Conservation (phyloP, 148 eudicot species). For the Selenicereus undatus region DNA sequence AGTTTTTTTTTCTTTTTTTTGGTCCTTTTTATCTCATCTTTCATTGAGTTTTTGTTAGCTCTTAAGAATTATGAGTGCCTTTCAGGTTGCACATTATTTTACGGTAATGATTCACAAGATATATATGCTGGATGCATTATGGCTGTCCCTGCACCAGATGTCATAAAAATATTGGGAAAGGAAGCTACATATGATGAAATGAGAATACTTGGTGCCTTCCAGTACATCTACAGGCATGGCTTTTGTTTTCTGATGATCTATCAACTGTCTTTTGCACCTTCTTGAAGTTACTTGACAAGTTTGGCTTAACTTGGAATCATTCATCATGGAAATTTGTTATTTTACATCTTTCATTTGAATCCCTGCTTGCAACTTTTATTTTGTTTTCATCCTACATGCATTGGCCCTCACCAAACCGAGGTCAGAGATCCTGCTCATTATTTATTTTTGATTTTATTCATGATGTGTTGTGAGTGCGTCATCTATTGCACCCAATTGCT, state of each 20-base stretch:
- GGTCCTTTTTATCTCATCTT: too few species aligned
- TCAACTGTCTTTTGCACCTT: neutral
- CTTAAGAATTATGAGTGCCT: neutral
- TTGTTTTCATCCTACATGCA: too few species aligned
- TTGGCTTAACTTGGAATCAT: neutral
- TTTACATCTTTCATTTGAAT: neutral
- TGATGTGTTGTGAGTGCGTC: neutral
- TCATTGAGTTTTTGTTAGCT: neutral
- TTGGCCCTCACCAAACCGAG: too few species aligned
- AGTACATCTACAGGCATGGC: constrained; percentile 67
- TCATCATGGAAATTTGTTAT: neutral
- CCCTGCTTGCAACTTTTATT: neutral
- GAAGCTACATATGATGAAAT: constrained; percentile 71
- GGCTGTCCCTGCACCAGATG: constrained; percentile 83
- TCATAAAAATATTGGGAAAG: constrained; percentile 59
- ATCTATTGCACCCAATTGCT: neutral
- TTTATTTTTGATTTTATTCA: too few species aligned
- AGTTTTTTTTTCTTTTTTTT: too few species aligned
- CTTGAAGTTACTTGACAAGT: neutral
- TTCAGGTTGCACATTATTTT: constrained; percentile 60
- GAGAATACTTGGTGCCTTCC: constrained; percentile 82
- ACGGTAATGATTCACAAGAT: constrained; percentile 54
- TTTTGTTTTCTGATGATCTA: neutral
- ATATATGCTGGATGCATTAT: constrained; percentile 60
- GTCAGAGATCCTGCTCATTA: too few species aligned